Conservation (phyloP, 176 grass and related monocot genomes). For the Ampelocalamus luodianensis region DNA sequence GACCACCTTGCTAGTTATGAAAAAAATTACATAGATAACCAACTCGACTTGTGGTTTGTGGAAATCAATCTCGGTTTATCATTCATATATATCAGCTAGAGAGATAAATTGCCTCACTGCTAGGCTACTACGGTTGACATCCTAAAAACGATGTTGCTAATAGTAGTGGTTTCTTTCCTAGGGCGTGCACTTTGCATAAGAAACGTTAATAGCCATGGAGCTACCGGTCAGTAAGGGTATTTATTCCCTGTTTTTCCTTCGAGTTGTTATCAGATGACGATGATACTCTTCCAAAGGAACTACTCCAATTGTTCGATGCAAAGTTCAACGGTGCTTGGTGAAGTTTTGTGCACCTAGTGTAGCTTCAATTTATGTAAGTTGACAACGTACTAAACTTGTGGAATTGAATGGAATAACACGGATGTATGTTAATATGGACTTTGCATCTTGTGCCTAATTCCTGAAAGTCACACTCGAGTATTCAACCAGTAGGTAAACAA, state of each 20-base stretch:
- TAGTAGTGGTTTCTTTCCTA: background rate
- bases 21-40: too few relatives aligned
- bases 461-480: background rate
- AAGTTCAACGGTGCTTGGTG: background rate
- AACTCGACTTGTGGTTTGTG: background rate
- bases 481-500: constrained; percentile 17
- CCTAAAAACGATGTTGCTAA: background rate
- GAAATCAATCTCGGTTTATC: background rate
- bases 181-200: background rate
- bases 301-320: background rate
- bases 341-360: background rate
- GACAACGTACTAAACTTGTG: background rate
- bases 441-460: background rate
- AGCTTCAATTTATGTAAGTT: background rate
- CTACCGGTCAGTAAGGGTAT: background rate
- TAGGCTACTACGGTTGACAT: background rate
- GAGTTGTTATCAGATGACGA: background rate
- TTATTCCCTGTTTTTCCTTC: background rate
- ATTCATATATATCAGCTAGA: background rate
- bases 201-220: background rate
- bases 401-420: background rate
- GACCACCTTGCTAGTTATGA: too few relatives aligned
- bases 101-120: accelerated
- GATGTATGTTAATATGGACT: background rate
- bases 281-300: background rate